Conservation (phyloP, 2,329 filamentous ascomycete genomes). For the Fusarium camptoceras region DNA sequence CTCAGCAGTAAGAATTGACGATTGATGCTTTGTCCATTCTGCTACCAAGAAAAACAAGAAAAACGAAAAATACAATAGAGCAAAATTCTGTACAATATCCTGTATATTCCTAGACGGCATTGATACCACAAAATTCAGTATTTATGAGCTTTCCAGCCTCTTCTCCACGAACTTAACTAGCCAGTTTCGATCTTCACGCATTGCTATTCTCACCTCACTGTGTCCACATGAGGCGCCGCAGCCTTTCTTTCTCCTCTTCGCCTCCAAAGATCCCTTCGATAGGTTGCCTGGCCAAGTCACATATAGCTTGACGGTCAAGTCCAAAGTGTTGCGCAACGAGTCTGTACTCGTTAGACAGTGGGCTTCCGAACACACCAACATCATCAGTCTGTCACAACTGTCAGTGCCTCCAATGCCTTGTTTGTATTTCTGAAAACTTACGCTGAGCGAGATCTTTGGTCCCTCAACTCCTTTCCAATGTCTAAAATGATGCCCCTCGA, state of each 20-base stretch:
- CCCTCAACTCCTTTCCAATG: conserved; percentile 72
- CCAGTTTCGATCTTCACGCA: not conserved
- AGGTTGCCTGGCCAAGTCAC: conserved; percentile 68
- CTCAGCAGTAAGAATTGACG: conserved; percentile 37
- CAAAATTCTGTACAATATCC: conserved; percentile 27
- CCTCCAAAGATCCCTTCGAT: conserved; percentile 76
- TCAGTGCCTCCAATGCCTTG: conserved; percentile 7
- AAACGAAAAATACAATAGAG: conserved; percentile 22
- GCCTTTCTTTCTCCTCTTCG: conserved; percentile 68
- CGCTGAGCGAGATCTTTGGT: conserved; percentile 74
- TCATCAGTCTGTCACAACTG: conserved; percentile 75
- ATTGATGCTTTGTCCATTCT: conserved; percentile 27
- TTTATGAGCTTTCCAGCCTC: not conserved
- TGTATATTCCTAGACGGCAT: conserved; percentile 14
- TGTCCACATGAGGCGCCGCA: conserved; percentile 64
- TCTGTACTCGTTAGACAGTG: conserved; percentile 80
- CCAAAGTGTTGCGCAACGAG: conserved; percentile 78
- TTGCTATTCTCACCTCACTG: not conserved
- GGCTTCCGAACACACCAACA: conserved; percentile 82
- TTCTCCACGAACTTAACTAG: not conserved
- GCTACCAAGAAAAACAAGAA: conserved; percentile 12
- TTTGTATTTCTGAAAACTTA: conserved; percentile 58
- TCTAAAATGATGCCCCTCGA: conserved; percentile 80
- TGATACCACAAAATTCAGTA: conserved; percentile 16
- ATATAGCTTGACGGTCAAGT: conserved; percentile 60